phyloP scores from a whole-genome alignment of 2,329 filamentous ascomycete species.

The Scleromitrula shiraiana region DNA sequence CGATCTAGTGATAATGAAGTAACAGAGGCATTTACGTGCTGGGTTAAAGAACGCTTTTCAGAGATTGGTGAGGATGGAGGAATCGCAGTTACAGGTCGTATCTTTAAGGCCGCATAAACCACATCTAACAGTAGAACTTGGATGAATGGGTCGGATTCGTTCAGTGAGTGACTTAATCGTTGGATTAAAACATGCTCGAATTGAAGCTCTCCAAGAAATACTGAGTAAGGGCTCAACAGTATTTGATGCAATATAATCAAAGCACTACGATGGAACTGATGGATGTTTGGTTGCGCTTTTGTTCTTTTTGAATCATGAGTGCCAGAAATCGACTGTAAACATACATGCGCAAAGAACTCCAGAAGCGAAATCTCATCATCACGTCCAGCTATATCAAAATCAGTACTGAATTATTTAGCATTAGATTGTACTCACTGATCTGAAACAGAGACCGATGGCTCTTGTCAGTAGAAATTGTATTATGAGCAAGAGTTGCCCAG shows the following conservation, averaged over 20 bases:
- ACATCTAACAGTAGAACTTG: constrained; percentile 74
- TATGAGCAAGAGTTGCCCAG: constrained; percentile 63
- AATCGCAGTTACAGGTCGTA: constrained; percentile 35
- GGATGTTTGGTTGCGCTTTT: constrained; percentile 42
- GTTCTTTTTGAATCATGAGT: constrained; percentile 31
- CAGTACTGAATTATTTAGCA: constrained; percentile 7
- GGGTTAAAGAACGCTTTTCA: constrained; percentile 21
- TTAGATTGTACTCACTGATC: constrained; percentile 42
- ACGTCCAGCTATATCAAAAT: constrained; percentile 36
- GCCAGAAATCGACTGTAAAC: constrained; percentile 52
- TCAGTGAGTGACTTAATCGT: constrained; percentile 53
- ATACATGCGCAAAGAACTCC: constrained; percentile 59
- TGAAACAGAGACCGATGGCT: constrained; percentile 37
- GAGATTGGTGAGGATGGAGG: constrained; percentile 20
- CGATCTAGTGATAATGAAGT: constrained; percentile 35
- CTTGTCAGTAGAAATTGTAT: constrained; percentile 42
- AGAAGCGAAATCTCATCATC: constrained; percentile 55
- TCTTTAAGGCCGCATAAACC: constrained; percentile 64
- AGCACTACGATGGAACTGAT: constrained; percentile 62
- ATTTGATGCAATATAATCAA: constrained; percentile 64
- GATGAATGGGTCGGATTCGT: constrained; percentile 57
- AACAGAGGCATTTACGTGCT: constrained; percentile 26
- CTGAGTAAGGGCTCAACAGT: constrained; percentile 54
- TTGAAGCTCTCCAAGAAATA: constrained; percentile 51
- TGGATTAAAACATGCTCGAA: constrained; percentile 66